phyloP scores from a whole-genome alignment of 805 yeast genomes.

The Debaryomyces prosopidis region DNA sequence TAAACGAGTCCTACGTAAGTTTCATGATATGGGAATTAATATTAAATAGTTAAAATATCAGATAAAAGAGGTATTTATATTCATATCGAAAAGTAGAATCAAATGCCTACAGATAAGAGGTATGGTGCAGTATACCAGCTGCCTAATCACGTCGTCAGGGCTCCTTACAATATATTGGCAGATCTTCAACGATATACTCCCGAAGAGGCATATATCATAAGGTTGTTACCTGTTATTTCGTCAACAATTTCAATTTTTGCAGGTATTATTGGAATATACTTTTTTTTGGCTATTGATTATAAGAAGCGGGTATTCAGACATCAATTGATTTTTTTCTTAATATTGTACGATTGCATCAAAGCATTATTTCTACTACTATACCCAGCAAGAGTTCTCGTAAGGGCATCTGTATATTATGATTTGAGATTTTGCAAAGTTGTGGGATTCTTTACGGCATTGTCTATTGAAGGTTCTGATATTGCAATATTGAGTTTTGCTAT shows the following conservation, averaged over 20 bases:
- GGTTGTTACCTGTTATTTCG: slow-evolving; percentile 16
- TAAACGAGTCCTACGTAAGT: too few species aligned
- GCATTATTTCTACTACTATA: slow-evolving; percentile 67
- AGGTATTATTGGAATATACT: slow-evolving; percentile 56
- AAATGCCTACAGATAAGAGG: too few species aligned
- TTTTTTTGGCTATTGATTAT: slow-evolving; percentile 60
- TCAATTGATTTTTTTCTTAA: slow-evolving; percentile 63
- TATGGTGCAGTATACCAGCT: too few species aligned
- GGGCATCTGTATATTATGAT: slow-evolving; percentile 44
- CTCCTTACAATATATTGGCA: neutral
- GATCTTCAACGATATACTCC: slow-evolving; percentile 3
- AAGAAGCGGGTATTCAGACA: slow-evolving; percentile 65
- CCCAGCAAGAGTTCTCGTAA: slow-evolving; percentile 58
- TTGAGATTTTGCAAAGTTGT: slow-evolving; percentile 58
- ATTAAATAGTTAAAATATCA: too few species aligned
- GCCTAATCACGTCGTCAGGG: too few species aligned
- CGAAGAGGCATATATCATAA: neutral
- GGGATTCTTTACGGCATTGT: slow-evolving; percentile 79
- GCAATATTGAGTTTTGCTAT: slow-evolving; percentile 81
- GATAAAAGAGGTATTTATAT: too few species aligned
- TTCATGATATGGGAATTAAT: too few species aligned
- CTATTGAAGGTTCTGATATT: slow-evolving; percentile 84
- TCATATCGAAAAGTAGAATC: too few species aligned
- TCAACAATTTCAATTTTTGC: slow-evolving; percentile 23
- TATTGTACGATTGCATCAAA: slow-evolving; percentile 72